Base-by-base conservation (phyloP, 2,329 filamentous ascomycete genomes). In the Hymenotorrendiella dingleyae region DNA sequence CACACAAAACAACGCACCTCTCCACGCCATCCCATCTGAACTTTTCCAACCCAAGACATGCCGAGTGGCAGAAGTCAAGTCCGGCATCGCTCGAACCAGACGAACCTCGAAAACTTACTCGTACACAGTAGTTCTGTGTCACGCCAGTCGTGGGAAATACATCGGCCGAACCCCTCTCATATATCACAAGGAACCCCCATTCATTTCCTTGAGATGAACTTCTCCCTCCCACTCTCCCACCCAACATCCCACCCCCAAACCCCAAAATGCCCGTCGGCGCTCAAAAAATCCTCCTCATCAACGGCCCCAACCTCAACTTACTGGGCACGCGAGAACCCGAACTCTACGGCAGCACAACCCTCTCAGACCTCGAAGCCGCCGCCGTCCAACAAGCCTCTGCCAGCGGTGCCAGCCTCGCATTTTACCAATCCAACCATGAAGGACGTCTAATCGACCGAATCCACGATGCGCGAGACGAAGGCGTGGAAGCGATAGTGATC, bases 301-400 rank as follows among this genome's bases (percentile, higher is more conserved):
- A 88, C 64, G 84, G 85, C n/a, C 84, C 84, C 23, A 90, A 90
- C 62, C 80, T 90, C 55, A 89, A 89, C 66, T 80, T 90, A 37
- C 74, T 90, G 22, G 85, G 85, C 26, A 82, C 77, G 10, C 74
- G 86, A 17, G 84, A 91, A 61, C 84, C 85, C 12, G 67, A 78
- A 21, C 73, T 87, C 55, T 89, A 90, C 67, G 85, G 85, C 58
- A 71, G 68, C 47, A 80, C 78, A 1, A 87, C 84, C 0, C 77
- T 90, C 10, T 38, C 67, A 16, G 76, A 86, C 51, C 72, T 90
- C 12, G 70, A 34, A 63, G 30, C 43, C 5, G 39, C 44, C 8
- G 46, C 49, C n/a, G 38, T 46, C 9, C 42, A 53, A 1, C 54
- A 55, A 48, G 47, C 53, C 19, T 28, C 46, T 11, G 42, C 49